Evolutionary conservation across 495 filamentous ascomycete species (phyloP).

Genomic region (Aspergillus leporis): DNA sequence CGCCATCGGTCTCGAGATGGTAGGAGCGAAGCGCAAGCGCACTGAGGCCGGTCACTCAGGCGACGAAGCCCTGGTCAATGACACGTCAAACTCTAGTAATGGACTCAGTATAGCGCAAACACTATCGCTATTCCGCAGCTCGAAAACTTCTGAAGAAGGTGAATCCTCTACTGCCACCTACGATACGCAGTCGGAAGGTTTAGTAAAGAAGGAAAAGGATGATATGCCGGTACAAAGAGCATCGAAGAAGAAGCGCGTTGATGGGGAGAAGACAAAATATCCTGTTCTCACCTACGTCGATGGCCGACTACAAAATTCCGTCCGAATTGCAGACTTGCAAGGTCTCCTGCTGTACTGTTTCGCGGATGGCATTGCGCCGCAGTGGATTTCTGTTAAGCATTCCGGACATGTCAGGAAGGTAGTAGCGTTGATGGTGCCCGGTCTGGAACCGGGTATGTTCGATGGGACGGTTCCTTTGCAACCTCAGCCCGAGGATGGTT

Average conservation of each 20-base stretch:
- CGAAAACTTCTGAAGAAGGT: constrained; percentile 16
- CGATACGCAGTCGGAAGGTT: constrained; percentile 23
- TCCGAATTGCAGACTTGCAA: constrained; percentile 79
- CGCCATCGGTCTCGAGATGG: constrained; percentile 19
- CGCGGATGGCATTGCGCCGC: constrained; percentile 78
- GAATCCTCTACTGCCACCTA: constrained; percentile 11
- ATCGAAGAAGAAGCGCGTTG: constrained; percentile 40
- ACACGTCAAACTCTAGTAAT: constrained; percentile 9
- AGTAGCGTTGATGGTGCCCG: constrained; percentile 92
- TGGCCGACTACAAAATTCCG: constrained; percentile 66
- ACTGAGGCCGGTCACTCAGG: constrained; percentile 23
- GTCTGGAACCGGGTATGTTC: constrained; percentile 88
- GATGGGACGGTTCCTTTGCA: constrained; percentile 61
- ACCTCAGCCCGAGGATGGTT: constrained; percentile 21
- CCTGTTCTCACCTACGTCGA: constrained; percentile 70
- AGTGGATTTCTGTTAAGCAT: constrained; percentile 83
- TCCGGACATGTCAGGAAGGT: constrained; percentile 76
- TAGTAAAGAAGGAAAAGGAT: constrained; percentile 13
- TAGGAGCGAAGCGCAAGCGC: constrained; percentile 36
- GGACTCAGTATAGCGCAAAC: constrained; percentile 37
- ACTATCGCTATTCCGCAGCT: constrained; percentile 29
- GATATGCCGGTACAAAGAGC: constrained; percentile 14
- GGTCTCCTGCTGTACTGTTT: constrained; percentile 83
- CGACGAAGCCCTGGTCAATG: constrained; percentile 27
- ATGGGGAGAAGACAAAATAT: constrained; percentile 69